A percentile compares a stretch with the other conserved stretches of the same genome.
Conservation (phyloP, 352 stramenopile genomes). For the Pythium myriotylum region DNA sequence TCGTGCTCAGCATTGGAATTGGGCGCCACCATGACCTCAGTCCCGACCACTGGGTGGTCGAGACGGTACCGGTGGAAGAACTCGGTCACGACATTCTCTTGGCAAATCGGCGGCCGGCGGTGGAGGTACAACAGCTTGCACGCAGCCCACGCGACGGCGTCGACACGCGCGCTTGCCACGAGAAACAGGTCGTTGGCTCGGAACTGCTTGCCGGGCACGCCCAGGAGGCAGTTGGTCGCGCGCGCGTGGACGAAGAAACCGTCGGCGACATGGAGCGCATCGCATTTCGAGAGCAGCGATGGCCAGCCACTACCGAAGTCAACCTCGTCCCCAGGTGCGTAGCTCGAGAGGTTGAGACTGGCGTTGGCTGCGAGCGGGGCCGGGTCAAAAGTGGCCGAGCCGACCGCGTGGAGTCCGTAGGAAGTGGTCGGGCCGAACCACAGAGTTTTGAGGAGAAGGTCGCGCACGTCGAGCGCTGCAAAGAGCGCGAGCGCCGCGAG, state of each 20-base stretch:
- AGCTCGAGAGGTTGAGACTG: slow-evolving; percentile 17
- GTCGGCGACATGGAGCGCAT: slow-evolving; percentile 23
- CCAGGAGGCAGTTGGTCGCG: slow-evolving; percentile 31
- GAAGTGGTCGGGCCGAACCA: slow-evolving; percentile 34
- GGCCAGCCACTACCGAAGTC: slow-evolving; percentile 29
- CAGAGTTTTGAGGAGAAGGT: slow-evolving; percentile 36
- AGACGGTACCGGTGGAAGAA: slow-evolving; percentile 52
- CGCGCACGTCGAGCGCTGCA: slow-evolving; percentile 37
- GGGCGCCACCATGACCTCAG: slow-evolving; percentile 32
- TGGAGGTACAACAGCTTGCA: slow-evolving; percentile 61
- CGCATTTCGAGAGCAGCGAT: slow-evolving; percentile 36
- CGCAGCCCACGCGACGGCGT: slow-evolving; percentile 55
- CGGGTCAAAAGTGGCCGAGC: slow-evolving; percentile 9
- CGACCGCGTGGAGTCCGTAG: slow-evolving; percentile 27
- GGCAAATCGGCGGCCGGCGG: slow-evolving; percentile 51
- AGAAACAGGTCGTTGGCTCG: slow-evolving; percentile 41
- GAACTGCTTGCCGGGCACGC: slow-evolving; percentile 15
- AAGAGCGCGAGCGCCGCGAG: slow-evolving; percentile 33
- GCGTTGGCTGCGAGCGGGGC: slow-evolving; percentile 18
- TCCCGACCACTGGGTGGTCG: slow-evolving; percentile 23
- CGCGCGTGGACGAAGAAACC: slow-evolving; percentile 22
- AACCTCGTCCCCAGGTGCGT: slow-evolving; percentile 25
- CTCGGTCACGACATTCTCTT: slow-evolving; percentile 54
- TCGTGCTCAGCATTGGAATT: slow-evolving; percentile 58
- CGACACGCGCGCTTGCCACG: slow-evolving; percentile 41